phyloP scores from a whole-genome alignment of 148 eudicot genomes.

The Selenicereus undatus region DNA sequence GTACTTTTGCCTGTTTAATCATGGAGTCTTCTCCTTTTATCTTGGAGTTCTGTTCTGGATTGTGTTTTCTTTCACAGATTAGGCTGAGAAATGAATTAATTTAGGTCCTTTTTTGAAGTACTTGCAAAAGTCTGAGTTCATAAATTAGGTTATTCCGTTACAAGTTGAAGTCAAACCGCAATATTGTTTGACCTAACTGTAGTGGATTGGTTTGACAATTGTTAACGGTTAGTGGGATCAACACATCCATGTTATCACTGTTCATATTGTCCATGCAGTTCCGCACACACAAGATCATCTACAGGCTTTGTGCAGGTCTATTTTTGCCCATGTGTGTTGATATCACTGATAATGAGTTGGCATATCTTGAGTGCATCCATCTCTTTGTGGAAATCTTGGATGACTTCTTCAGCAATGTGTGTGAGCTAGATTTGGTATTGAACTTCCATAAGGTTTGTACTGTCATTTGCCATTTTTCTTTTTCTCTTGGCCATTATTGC shows the following conservation, averaged over 20 bases:
- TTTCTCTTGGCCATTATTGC: background rate
- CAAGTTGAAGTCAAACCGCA: no score
- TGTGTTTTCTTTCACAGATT: background rate
- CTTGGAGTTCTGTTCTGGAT: background rate
- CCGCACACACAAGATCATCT: constrained; percentile 88
- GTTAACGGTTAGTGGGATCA: background rate
- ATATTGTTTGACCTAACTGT: no score
- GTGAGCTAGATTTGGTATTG: constrained; percentile 94
- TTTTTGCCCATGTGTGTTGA: constrained; percentile 93
- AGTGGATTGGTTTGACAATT: no score
- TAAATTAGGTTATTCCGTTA: background rate
- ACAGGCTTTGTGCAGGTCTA: constrained; percentile 90
- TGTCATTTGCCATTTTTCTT: background rate
- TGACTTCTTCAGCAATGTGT: constrained; percentile 97
- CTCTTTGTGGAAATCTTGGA: constrained; percentile 96
- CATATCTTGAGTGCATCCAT: constrained; percentile 86
- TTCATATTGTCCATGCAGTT: constrained; percentile 49
- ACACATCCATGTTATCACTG: background rate
- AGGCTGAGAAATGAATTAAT: background rate
- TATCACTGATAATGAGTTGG: constrained; percentile 93
- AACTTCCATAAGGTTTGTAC: constrained; percentile 59
- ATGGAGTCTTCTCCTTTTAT: background rate
- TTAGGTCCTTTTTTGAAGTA: background rate
- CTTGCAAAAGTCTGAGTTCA: background rate
- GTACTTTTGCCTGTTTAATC: background rate